These are phyloP conservation scores for Geranium incanum DNA, from an alignment of 441 rosid genomes.

Conservation along the genomic window DNA sequence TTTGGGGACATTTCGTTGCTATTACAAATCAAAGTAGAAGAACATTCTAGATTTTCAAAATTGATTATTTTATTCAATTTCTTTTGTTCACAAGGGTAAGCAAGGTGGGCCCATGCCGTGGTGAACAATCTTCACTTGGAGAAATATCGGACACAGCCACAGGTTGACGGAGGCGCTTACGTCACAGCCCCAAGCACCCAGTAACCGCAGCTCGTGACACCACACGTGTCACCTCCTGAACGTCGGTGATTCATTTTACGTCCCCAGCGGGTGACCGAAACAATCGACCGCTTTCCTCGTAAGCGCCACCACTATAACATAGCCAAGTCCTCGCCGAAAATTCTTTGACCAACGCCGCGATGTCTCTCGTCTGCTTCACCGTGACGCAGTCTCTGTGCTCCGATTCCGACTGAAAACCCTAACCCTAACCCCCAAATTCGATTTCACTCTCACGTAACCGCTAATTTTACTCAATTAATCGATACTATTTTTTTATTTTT, in stretches of 20 bases:
- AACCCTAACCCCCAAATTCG: neutral
- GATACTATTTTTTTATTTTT: constrained; percentile 10
- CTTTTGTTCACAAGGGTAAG: no score
- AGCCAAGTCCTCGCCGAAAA: neutral
- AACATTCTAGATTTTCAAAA: no score
- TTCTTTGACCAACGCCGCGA: neutral
- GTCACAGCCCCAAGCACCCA: neutral
- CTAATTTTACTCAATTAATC: neutral
- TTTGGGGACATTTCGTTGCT: no score
- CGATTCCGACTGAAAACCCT: neutral
- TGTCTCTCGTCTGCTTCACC: neutral
- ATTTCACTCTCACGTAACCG: neutral
- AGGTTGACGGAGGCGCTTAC: constrained; percentile 17
- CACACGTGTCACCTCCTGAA: neutral
- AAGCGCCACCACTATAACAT: neutral
- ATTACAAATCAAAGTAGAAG: no score
- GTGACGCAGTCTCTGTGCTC: neutral
- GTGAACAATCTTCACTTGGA: neutral
- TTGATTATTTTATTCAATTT: no score
- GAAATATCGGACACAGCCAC: neutral
- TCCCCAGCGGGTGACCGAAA: neutral
- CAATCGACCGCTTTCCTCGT: neutral
- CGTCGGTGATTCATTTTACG: neutral
- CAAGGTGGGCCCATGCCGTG: constrained; percentile 5
- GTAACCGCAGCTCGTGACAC: neutral